Evolutionary conservation across 805 yeast genomes (phyloP).

Genomic region (Hanseniaspora pseudoguilliermondii): DNA sequence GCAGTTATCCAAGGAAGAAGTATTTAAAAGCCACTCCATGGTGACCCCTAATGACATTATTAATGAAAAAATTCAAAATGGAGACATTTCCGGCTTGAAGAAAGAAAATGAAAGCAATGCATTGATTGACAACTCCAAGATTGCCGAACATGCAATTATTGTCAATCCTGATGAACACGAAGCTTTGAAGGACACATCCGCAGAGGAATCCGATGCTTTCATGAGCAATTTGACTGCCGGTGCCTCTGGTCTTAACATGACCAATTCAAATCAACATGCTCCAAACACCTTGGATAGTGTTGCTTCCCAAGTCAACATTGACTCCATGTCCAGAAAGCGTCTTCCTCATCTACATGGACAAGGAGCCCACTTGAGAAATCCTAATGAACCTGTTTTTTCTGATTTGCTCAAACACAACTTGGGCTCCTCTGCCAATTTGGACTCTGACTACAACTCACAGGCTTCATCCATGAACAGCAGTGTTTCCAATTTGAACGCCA

Average conservation of each 20-base stretch:
- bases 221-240: slow-evolving; percentile 29
- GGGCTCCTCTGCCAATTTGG: slow-evolving; percentile 8
- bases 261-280: slow-evolving; percentile 17
- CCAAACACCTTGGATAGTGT: slow-evolving; percentile 18
- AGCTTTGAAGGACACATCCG: neutral
- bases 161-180: slow-evolving; percentile 5
- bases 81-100: neutral
- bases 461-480: slow-evolving; percentile 11
- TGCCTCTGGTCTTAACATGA: slow-evolving; percentile 17
- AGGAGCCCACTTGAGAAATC: slow-evolving; percentile 6
- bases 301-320: slow-evolving; percentile 43
- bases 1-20: slow-evolving; percentile 4
- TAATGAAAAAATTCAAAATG: slow-evolving; percentile 3
- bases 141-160: slow-evolving; percentile 1
- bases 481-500: slow-evolving; percentile 3
- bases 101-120: neutral
- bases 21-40: slow-evolving; percentile 5
- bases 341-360: slow-evolving; percentile 10
- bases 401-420: slow-evolving; percentile 7
- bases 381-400: slow-evolving; percentile 7
- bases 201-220: slow-evolving; percentile 23
- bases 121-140: neutral
- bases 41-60: slow-evolving; percentile 3
- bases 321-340: slow-evolving; percentile 21
- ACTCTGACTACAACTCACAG: slow-evolving; percentile 13